Evolutionary conservation across 2,329 filamentous ascomycete species (phyloP).

Genomic region (Hypoxylon sp.): DNA sequence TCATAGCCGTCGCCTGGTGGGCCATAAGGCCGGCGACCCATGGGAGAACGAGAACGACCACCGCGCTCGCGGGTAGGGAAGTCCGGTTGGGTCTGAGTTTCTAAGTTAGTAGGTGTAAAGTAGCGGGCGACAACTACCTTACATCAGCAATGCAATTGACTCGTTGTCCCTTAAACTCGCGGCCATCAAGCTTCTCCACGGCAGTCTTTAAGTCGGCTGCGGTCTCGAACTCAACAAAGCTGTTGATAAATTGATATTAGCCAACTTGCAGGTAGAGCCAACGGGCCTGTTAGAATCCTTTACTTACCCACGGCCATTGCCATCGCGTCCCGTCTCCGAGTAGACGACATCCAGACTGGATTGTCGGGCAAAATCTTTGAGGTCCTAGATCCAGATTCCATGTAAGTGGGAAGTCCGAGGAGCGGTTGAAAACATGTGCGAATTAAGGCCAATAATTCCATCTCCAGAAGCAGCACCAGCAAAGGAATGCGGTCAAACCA

Average conservation of each 20-base stretch:
- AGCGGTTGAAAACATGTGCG: conserved; percentile 54
- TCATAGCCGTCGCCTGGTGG: conserved; percentile 83
- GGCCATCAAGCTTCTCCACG: conserved; percentile 93
- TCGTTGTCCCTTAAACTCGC: conserved; percentile 90
- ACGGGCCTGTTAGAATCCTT: neutral
- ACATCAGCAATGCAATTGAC: conserved; percentile 93
- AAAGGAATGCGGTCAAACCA: conserved; percentile 53
- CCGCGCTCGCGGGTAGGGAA: conserved; percentile 75
- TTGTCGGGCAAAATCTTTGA: conserved; percentile 99
- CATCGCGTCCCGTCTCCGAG: conserved; percentile 93
- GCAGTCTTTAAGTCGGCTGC: conserved; percentile 89
- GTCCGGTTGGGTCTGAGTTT: conserved; percentile 80
- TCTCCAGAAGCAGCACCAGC: conserved; percentile 55
- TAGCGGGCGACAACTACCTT: conserved; percentile 56
- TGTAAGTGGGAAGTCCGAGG: conserved; percentile 81
- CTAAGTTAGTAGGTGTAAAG: conserved; percentile 47
- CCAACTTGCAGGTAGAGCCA: conserved; percentile 31
- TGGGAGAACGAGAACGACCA: conserved; percentile 84
- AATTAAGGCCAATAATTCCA: conserved; percentile 50
- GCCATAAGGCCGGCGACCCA: conserved; percentile 74
- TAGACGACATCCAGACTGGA: conserved; percentile 98
- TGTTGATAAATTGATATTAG: conserved; percentile 56
- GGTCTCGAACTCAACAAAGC: conserved; percentile 98
- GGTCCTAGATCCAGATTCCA: conserved; percentile 89
- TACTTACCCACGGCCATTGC: conserved; percentile 90